Conservation (phyloP, 257 asterid species). For the Handroanthus guayacan region DNA sequence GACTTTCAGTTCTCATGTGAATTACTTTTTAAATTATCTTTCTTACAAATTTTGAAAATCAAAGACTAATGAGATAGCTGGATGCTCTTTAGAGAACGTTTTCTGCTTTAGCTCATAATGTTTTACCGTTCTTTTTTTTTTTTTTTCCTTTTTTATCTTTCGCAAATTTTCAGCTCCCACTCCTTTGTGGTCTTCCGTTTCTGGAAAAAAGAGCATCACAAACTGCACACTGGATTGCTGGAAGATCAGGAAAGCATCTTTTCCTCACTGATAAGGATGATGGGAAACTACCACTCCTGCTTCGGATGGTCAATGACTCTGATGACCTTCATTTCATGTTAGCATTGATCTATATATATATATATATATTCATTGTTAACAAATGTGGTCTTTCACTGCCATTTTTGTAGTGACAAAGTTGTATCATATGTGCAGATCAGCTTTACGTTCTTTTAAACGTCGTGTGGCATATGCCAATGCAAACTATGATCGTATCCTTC, state of each 20-base stretch:
- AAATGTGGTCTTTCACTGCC: conserved; percentile 2
- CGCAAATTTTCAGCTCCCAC: conserved; percentile 65
- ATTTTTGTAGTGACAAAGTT: conserved; percentile 27
- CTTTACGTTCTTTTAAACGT: conserved; percentile 82
- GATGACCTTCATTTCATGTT: conserved; percentile 79
- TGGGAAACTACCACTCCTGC: conserved; percentile 84
- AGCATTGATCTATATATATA: conserved; percentile 41
- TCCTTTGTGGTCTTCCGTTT: conserved; percentile 89
- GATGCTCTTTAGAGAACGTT: neutral
- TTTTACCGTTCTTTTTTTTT: neutral
- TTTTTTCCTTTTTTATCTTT: neutral
- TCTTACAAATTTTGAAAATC: neutral
- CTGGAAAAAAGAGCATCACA: conserved; percentile 82
- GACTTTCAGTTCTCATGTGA: neutral
- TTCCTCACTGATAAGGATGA: conserved; percentile 82
- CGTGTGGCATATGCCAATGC: conserved; percentile 96
- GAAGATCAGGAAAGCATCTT: conserved; percentile 93
- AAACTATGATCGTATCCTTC: conserved; percentile 88
- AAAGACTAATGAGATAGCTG: neutral
- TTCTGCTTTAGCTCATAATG: neutral
- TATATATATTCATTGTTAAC: neutral
- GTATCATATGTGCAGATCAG: conserved; percentile 60
- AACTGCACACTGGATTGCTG: conserved; percentile 88
- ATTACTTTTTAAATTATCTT: neutral
- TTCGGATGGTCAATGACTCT: conserved; percentile 78